Evolutionary conservation across 1,139 yeast species (phyloP), one percentile per base, ranked within the genome.

Genomic region (Protomyces inouyei): DNA sequence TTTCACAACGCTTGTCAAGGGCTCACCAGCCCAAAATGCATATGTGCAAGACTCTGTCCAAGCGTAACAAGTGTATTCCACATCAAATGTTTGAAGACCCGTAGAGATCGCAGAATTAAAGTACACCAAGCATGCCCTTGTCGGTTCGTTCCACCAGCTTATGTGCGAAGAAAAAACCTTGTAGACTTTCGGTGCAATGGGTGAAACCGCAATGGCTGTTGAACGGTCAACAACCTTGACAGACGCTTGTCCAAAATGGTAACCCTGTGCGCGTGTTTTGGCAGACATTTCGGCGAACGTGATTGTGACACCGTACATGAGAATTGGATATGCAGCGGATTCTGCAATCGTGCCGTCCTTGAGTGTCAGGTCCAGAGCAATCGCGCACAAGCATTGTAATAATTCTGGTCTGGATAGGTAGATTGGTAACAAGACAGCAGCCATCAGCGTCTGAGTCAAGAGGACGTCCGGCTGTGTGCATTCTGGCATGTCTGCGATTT

Each of bases 21-120:
- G 64, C 45, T 60, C 64, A 36, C 64, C 64, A 10, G 64, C 54
- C 64, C 57, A 60, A 16, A 60, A 40, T 12, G 64, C 57, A 18
- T 60, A 60, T 10, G 53, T 32, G 23, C 64, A 60, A 9, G 57
- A 52, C 53, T 60, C 64, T 12, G 45, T 45, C 40, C 45, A 52
- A 14, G 64, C 64, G 37, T 60, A 60, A 18, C 53, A 40, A 8
- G 64, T 60, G 37, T 60, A 60, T 36, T 60, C 64, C 16, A 53
- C 48, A 18, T 60, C 52, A 52, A 52, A 60, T 8, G 57, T 43
- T 45, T 53, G 56, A 32, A 52, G 28, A 14, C 64, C 64, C 12
- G 53, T 53, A 12, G 64, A 40, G 28, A 60, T 52, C 12, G 64
- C 57, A 16, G 64, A 52, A 36, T 60, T 60, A 57, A 60, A 60